A percentile compares a stretch with the other conserved stretches of the same genome.
These are phyloP conservation scores for Trichoderma arundinaceum DNA, from an alignment of 2,329 filamentous ascomycete species.

Conservation along the genomic window DNA sequence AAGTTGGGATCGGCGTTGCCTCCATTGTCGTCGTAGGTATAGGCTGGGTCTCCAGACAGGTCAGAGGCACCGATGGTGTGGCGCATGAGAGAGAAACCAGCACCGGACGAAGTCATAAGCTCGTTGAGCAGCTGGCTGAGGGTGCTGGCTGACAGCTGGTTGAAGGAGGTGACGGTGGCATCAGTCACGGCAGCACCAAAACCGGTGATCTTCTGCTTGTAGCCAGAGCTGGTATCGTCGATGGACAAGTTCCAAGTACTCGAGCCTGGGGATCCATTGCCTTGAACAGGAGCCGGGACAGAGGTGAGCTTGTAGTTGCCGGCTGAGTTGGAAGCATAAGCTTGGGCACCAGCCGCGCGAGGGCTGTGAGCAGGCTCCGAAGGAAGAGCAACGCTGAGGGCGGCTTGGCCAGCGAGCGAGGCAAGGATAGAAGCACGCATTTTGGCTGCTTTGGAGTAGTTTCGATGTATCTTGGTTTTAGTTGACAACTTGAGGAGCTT, in stretches of 20 bases:
- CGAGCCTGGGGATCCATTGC: slow-evolving; percentile 41
- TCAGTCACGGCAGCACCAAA: slow-evolving; percentile 51
- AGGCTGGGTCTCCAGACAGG: slow-evolving; percentile 46
- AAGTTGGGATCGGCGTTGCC: slow-evolving; percentile 42
- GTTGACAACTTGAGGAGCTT: slow-evolving; percentile 20
- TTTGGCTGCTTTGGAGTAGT: background rate
- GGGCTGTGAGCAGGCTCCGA: slow-evolving; percentile 17
- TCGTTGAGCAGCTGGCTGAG: slow-evolving; percentile 43
- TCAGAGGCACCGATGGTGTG: slow-evolving; percentile 50
- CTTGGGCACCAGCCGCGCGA: slow-evolving; percentile 31
- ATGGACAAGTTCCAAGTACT: slow-evolving; percentile 49
- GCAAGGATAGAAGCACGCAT: slow-evolving; percentile 28
- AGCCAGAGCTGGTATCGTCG: slow-evolving; percentile 45
- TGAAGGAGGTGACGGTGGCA: slow-evolving; percentile 47
- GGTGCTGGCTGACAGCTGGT: slow-evolving; percentile 40
- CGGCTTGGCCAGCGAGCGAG: slow-evolving; percentile 25
- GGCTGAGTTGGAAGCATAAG: slow-evolving; percentile 46
- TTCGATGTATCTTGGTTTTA: background rate
- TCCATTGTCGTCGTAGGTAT: slow-evolving; percentile 47
- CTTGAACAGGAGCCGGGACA: slow-evolving; percentile 44
- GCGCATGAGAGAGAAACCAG: slow-evolving; percentile 46
- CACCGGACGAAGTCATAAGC: slow-evolving; percentile 45
- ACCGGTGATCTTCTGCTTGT: slow-evolving; percentile 48
- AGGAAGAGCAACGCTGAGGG: slow-evolving; percentile 21
- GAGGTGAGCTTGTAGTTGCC: slow-evolving; percentile 45